Conservation (phyloP, 2,329 filamentous ascomycete species). For the Elsinoe batatas region DNA sequence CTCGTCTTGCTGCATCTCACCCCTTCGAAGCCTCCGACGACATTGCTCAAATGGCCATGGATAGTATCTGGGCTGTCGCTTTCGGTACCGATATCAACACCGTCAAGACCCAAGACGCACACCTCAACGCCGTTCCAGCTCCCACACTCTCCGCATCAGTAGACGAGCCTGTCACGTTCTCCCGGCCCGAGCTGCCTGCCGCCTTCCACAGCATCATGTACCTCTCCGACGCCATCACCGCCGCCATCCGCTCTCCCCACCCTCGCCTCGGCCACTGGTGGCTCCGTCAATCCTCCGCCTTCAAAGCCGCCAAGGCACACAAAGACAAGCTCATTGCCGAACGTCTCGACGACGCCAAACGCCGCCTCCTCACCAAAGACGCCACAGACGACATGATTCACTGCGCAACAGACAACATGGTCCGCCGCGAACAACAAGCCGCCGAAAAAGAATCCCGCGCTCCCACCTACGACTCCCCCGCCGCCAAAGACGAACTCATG, state of each 20-base stretch:
- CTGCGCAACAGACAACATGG: constrained; percentile 30
- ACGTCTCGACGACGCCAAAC: constrained; percentile 26
- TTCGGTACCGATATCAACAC: constrained; percentile 30
- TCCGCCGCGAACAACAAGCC: constrained; percentile 26
- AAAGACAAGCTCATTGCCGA: constrained; percentile 27
- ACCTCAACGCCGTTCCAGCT: constrained; percentile 14
- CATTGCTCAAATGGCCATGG: constrained; percentile 28
- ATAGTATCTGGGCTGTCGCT: constrained; percentile 32
- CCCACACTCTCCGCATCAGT: constrained; percentile 12
- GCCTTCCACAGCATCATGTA: constrained; percentile 21
- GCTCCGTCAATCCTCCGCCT: constrained; percentile 11
- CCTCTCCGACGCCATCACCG: constrained; percentile 18
- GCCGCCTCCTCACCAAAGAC: constrained; percentile 18
- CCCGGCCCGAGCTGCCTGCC: constrained; percentile 19
- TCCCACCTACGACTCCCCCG: constrained; percentile 22
- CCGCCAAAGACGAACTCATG: constrained; percentile 23
- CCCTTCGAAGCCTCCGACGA: constrained; percentile 30
- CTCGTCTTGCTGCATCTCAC: constrained; percentile 21
- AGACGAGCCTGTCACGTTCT: constrained; percentile 17
- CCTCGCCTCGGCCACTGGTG: constrained; percentile 22
- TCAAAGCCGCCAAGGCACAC: constrained; percentile 12
- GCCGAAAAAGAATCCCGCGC: constrained; percentile 27
- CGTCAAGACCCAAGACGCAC: constrained; percentile 16
- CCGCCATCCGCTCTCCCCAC: constrained; percentile 18
- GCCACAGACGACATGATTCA: constrained; percentile 22